Percentiles rank a stretch among this genome's conserved stretches.
Evolutionary conservation across 768 basidiomycete species (phyloP).

Genomic region (Lentinula aciculospora): DNA sequence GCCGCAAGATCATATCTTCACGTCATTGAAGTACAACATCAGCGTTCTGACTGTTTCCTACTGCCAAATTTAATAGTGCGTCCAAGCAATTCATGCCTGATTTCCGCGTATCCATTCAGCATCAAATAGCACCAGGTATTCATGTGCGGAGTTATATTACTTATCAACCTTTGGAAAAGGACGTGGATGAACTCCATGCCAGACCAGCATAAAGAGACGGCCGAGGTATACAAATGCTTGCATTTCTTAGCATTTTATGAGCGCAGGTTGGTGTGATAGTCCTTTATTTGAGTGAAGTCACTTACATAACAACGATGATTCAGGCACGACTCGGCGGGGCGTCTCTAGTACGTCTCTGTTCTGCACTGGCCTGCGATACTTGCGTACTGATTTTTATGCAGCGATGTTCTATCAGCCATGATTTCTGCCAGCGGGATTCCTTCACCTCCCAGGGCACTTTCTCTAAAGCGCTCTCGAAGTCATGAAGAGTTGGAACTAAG

Average conservation of each 20-base stretch:
- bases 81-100: background rate
- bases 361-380: background rate
- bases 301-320: background rate
- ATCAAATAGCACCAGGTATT: conserved; percentile 2
- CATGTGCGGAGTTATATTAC: conserved; percentile 24
- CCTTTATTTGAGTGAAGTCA: background rate
- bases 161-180: conserved; percentile 37
- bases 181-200: conserved; percentile 18
- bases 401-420: conserved; percentile 1
- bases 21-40: conserved; percentile 35
- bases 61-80: background rate
- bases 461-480: background rate
- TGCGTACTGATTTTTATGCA: background rate
- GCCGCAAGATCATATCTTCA: conserved; percentile 54
- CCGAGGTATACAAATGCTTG: conserved; percentile 35
- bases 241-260: conserved; percentile 10
- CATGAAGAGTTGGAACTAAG: background rate
- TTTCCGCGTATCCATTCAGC: conserved; percentile 7
- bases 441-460: background rate
- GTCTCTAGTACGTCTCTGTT: background rate
- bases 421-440: background rate
- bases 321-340: background rate
- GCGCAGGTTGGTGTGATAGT: background rate
- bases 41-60: background rate
- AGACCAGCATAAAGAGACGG: conserved; percentile 25